A percentile compares a stretch with the other conserved stretches of the same genome.
phyloP scores from a whole-genome alignment of 2,329 filamentous ascomycete species.

The Sordariomycetes sp. region DNA sequence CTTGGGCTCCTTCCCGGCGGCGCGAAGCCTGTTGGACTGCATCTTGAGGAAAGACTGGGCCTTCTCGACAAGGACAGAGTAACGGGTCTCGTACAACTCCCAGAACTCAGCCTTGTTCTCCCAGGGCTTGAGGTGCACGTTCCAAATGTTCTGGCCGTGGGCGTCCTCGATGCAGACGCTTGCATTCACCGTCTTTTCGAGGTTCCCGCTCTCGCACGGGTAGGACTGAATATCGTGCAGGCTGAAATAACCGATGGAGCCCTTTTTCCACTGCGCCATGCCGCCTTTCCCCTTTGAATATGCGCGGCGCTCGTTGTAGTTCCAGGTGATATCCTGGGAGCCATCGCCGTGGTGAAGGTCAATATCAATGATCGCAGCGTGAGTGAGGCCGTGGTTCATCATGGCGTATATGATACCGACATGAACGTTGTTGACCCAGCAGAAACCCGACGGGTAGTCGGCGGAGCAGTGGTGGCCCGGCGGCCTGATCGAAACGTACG shows the following conservation, averaged over 20 bases:
- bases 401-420: slow-evolving; percentile 89
- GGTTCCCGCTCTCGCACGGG: slow-evolving; percentile 87
- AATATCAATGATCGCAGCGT: slow-evolving; percentile 88
- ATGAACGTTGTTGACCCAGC: slow-evolving; percentile 97
- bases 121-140: slow-evolving; percentile 86
- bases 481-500: slow-evolving; percentile 85
- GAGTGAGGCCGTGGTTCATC: slow-evolving; percentile 72
- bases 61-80: slow-evolving; percentile 67
- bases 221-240: slow-evolving; percentile 98
- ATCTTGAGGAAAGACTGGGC: slow-evolving; percentile 60
- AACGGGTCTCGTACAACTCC: slow-evolving; percentile 70
- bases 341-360: slow-evolving; percentile 89
- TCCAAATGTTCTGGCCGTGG: slow-evolving; percentile 91
- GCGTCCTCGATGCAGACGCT: slow-evolving; percentile 91
- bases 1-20: slow-evolving; percentile 50
- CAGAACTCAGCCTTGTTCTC: slow-evolving; percentile 76
- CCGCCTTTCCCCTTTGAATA: slow-evolving; percentile 15
- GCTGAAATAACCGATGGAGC: slow-evolving; percentile 89
- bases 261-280: slow-evolving; percentile 61
- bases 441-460: slow-evolving; percentile 84
- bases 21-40: slow-evolving; percentile 54
- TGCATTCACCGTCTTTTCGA: slow-evolving; percentile 85
- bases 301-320: slow-evolving; percentile 57
- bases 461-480: slow-evolving; percentile 94
- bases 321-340: slow-evolving; percentile 90